A percentile compares a stretch with the other conserved stretches of the same genome.
These are phyloP conservation scores for Diaporthe ilicicola DNA, from an alignment of 2,329 filamentous ascomycete species.

Conservation along the genomic window DNA sequence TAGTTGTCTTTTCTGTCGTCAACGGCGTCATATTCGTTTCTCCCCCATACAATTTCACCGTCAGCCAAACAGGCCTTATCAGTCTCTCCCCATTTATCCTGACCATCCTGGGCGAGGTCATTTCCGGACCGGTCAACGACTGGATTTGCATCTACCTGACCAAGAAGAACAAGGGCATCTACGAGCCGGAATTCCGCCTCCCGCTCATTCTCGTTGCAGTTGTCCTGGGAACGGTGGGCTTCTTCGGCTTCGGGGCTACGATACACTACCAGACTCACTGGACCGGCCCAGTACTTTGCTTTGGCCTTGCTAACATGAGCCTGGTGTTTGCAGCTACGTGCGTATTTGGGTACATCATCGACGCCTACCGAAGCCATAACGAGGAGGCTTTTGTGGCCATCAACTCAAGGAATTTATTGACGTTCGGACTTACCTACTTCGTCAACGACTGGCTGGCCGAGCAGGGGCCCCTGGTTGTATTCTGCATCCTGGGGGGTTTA, in stretches of 20 bases:
- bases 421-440: slow-evolving; percentile 55
- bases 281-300: slow-evolving; percentile 56
- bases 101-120: slow-evolving; percentile 53
- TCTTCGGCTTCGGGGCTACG: slow-evolving; percentile 57
- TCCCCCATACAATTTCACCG: slow-evolving; percentile 60
- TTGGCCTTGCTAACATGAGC: slow-evolving; percentile 58
- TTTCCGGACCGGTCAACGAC: slow-evolving; percentile 56
- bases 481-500: slow-evolving; percentile 48
- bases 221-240: slow-evolving; percentile 52
- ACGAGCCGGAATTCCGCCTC: slow-evolving; percentile 62
- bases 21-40: slow-evolving; percentile 58
- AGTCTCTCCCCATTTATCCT: slow-evolving; percentile 59
- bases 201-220: slow-evolving; percentile 51
- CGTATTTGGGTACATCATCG: slow-evolving; percentile 60
- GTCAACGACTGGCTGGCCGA: slow-evolving; percentile 49
- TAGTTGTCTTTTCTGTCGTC: slow-evolving; percentile 54
- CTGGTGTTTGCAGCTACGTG: slow-evolving; percentile 55
- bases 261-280: slow-evolving; percentile 56
- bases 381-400: slow-evolving; percentile 62
- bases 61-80: slow-evolving; percentile 58
- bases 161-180: slow-evolving; percentile 58
- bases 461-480: slow-evolving; percentile 47
- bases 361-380: slow-evolving; percentile 54
- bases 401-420: slow-evolving; percentile 57
- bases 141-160: slow-evolving; percentile 54